These are phyloP conservation scores for Solanum rostratum DNA, from an alignment of 257 asterid genomes.

Conservation along the genomic window DNA sequence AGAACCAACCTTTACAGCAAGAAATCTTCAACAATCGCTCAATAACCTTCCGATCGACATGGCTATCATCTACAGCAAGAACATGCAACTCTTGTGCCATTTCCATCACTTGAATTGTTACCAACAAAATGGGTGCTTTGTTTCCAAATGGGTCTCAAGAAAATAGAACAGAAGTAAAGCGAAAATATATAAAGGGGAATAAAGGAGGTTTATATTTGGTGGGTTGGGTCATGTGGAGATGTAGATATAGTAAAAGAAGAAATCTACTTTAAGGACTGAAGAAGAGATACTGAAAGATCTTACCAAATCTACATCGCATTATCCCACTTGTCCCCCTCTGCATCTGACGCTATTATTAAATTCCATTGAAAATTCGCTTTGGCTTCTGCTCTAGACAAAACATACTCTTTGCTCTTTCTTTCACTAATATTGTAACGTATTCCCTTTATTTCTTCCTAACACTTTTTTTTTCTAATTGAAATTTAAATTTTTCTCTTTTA, in stretches of 20 bases:
- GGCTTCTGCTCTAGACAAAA: neutral
- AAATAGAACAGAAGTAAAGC: neutral
- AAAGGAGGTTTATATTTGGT: neutral
- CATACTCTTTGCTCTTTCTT: neutral
- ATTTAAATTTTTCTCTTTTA: no score
- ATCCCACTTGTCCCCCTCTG: slow-evolving; percentile 50
- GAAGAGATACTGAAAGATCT: slow-evolving; percentile 49
- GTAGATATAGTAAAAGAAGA: slow-evolving; percentile 41
- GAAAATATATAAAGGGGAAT: neutral
- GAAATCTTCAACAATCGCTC: slow-evolving; percentile 61
- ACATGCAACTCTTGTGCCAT: slow-evolving; percentile 54
- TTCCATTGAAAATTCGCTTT: neutral
- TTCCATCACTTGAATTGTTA: slow-evolving; percentile 4
- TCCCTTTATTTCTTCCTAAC: no score
- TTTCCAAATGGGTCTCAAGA: neutral
- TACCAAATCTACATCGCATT: slow-evolving; percentile 59
- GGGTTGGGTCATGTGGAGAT: slow-evolving; percentile 14
- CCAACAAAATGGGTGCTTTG: neutral
- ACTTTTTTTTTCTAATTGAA: no score
- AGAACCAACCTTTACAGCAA: slow-evolving; percentile 51
- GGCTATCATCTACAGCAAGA: slow-evolving; percentile 80
- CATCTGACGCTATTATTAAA: neutral
- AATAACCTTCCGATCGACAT: slow-evolving; percentile 62
- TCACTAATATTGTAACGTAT: neutral
- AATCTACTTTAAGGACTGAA: slow-evolving; percentile 47